Evolutionary conservation across 306 rosid genomes (phyloP).

Genomic region (Quercus ilex): DNA sequence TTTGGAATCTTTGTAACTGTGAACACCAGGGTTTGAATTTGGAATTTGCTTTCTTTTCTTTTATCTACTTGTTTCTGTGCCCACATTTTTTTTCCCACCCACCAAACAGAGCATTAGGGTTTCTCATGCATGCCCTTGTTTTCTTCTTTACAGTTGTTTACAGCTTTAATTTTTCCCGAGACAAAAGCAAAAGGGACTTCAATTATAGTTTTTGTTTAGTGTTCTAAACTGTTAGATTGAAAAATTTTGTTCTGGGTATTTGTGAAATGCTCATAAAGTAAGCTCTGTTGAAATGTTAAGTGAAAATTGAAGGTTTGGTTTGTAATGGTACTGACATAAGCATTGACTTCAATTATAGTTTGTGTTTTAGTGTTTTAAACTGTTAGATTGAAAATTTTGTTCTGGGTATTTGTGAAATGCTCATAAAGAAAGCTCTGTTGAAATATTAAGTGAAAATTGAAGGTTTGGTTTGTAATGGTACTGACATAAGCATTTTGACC

Average conservation of each 20-base stretch:
- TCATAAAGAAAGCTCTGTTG: neutral
- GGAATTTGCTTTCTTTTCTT: neutral
- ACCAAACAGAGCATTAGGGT: neutral
- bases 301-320: neutral
- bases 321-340: neutral
- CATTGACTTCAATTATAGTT: neutral
- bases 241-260: neutral
- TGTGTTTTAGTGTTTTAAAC: neutral
- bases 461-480: neutral
- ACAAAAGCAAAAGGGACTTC: neutral
- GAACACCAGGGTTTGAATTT: neutral
- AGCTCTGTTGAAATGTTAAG: neutral
- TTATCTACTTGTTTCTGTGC: neutral
- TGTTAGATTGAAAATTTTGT: neutral
- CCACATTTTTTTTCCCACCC: neutral
- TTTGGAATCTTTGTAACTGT: neutral
- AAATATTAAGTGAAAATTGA: neutral
- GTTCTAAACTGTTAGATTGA: neutral
- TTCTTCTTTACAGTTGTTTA: neutral
- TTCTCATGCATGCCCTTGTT: conserved; percentile 21
- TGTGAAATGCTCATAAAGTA: neutral
- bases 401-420: neutral
- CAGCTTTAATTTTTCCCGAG: neutral
- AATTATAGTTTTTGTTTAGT: neutral
- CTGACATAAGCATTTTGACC: neutral